Evolutionary conservation across 345 rosid genomes (phyloP), one percentile per base, ranked within the genome.

Genomic region (Hibiscus tridactylites): DNA sequence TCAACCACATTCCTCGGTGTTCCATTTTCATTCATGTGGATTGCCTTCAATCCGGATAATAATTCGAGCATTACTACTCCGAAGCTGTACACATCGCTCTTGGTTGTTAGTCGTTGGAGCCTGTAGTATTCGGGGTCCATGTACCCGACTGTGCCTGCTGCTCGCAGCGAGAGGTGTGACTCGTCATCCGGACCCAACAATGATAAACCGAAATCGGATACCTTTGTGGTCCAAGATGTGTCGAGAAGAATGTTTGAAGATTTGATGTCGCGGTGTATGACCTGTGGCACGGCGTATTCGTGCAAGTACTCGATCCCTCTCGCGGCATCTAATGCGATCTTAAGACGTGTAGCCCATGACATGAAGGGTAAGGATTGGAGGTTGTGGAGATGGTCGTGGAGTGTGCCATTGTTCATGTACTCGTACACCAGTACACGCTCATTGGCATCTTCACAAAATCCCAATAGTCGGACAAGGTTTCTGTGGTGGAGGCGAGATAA

Each of bases 181-280:
- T 68, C 77, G 1, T 81, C 88, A 1, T 87, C 94, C 0, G 96
- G 96, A 28, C 91, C 90, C 79, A 82, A 78, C 49, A 86, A 75
- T 6, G 95, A 92, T 3, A 92, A 86, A 0, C 98, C 95, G 2
- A 92, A 92, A 79, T 92, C 96, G 0, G 96, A 90, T 3, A 92
- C 91, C 65, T 89, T 92, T 19, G 96, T 91, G 0, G 76, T 80
- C 91, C 96, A 86, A 2, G 9, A 58, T 54, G 71, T 62, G 66
- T 89, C 86, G 0, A 92, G 84, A 11, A 92, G 75, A 13, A 92
- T 89, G 83, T 92, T 92, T 0, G 98, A 86, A 1, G 95, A 82
- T 78, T 92, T 92, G 56, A 92, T 89, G 70, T 92, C 98, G 1
- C 98, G 91, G 78, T 92, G 98, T 33, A 92, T 92, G 80, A 90